Evolutionary conservation across 2,329 filamentous ascomycete species (phyloP), one percentile per base, ranked within the genome.

Genomic region (Xylariales sp.): DNA sequence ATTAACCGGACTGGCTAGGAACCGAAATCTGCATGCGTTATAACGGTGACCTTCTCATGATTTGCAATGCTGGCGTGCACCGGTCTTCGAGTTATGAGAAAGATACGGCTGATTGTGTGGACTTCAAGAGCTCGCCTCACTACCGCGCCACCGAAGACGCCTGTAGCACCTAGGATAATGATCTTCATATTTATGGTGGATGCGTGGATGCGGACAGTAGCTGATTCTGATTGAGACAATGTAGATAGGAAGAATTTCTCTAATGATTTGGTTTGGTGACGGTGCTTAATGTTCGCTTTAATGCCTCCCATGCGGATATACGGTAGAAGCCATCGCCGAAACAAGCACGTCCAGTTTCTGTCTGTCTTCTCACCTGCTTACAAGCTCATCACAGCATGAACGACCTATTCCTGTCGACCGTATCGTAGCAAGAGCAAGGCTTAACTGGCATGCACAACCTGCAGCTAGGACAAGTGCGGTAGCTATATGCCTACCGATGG

Each of bases 161-260:
- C 68, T 1, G 59, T 54, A 7, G 65, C 68, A 30, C 67, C 67
- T 18, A 49, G 30, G 39, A 71, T 48, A 32, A 90, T 84, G 72
- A 90, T 79, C 74, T 89, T 89, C 87, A 90, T 89, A 74, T 89
- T 89, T 87, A 90, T 89, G 6, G 1, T 36, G 18, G 34, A 34
- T 12, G n/a, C 16, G 3, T 58, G 14, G 12, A 10, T 18, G 16
- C 4, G 41, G 16, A 14, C 8, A 4, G 10, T 7, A 7, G 23
- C 36, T 5, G 43, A 23, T 36, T 18, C 4, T 48, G 8, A 36
- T 5, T 16, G 8, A 16, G 28, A 16, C 9, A 12, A 46, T 56
- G 23, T 28, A 39, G 48, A 30, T 50, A 36, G 23, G 2, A 28
- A 7, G 14, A 23, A 32, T 28, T 34, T 45, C 10, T 34, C 1